A percentile compares a stretch with the other conserved stretches of the same genome.
Evolutionary conservation across 306 rosid species (phyloP).

Genomic region (Arachis stenosperma): DNA sequence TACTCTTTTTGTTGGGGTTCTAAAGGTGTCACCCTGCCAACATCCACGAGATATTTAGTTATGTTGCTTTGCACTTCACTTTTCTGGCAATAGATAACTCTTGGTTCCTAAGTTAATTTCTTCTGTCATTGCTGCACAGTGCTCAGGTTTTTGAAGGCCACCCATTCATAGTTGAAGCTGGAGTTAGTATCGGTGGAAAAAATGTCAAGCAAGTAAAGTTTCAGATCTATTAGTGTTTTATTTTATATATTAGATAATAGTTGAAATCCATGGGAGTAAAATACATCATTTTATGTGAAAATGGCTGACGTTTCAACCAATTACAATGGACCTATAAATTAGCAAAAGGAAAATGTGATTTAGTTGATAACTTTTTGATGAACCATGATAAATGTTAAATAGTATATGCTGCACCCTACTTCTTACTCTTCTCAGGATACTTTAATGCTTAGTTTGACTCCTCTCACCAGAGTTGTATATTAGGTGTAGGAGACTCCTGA

Average conservation of each 20-base stretch:
- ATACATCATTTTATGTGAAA: slow-evolving; percentile 8
- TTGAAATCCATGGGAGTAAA: slow-evolving; percentile 22
- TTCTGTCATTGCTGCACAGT: slow-evolving; percentile 49
- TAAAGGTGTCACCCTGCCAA: slow-evolving; percentile 20
- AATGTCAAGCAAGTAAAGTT: slow-evolving; percentile 84
- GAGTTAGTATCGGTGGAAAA: slow-evolving; percentile 94
- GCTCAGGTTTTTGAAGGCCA: slow-evolving; percentile 98
- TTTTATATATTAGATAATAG: slow-evolving; percentile 8
- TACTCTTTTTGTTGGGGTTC: neutral
- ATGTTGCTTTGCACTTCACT: slow-evolving; percentile 18
- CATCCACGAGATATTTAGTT: slow-evolving; percentile 20
- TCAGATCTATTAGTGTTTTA: slow-evolving; percentile 25
- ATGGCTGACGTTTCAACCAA: too few relatives aligned
- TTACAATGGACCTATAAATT: too few relatives aligned
- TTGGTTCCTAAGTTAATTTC: slow-evolving; percentile 17
- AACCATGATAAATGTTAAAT: neutral
- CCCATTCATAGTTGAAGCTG: slow-evolving; percentile 97
- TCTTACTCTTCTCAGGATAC: neutral
- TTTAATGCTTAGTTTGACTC: slow-evolving; percentile 14
- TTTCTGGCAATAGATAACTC: slow-evolving; percentile 35
- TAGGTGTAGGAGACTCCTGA: neutral
- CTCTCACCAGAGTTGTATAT: neutral
- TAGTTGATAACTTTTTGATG: slow-evolving; percentile 8
- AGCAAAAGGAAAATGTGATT: neutral
- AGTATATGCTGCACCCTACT: neutral